Evolutionary conservation across 179 eudicot species (phyloP).

Genomic region (Spergularia azorica): DNA sequence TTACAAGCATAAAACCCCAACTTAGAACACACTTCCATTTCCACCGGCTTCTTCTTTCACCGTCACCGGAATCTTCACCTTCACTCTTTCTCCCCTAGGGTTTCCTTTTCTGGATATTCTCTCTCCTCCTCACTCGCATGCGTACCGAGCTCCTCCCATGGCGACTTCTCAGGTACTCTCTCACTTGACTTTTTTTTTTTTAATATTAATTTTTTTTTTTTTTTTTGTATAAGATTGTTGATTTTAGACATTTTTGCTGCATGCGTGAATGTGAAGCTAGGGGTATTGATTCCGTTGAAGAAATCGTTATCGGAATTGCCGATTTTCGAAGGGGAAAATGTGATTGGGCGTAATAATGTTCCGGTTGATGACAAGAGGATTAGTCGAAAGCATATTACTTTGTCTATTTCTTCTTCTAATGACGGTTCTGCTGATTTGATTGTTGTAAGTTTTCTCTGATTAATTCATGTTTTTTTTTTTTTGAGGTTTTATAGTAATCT

Average conservation of each 20-base stretch:
- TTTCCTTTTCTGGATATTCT: neutral
- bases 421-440: slow-evolving; percentile 51
- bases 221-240: neutral
- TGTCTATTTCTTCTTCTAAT: slow-evolving; percentile 41
- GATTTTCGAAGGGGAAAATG: slow-evolving; percentile 53
- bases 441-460: slow-evolving; percentile 47
- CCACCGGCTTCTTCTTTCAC: neutral
- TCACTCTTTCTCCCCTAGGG: neutral
- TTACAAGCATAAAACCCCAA: too few relatives aligned
- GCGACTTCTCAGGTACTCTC: slow-evolving; percentile 35
- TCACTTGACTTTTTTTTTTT: neutral
- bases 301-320: slow-evolving; percentile 48
- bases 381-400: slow-evolving; percentile 76
- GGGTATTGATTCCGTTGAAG: slow-evolving; percentile 60
- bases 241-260: neutral
- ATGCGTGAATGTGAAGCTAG: slow-evolving; percentile 45
- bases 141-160: slow-evolving; percentile 26
- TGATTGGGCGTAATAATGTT: slow-evolving; percentile 63
- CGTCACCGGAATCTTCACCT: neutral
- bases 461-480: neutral
- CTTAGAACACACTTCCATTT: too few relatives aligned
- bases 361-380: slow-evolving; percentile 68
- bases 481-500: neutral
- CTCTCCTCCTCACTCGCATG: slow-evolving; percentile 17
- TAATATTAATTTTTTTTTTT: neutral